Percentiles rank a stretch among this genome's conserved stretches.
These are phyloP conservation scores for Lyophyllum shimeji DNA, from an alignment of 768 basidiomycete species.

Conservation along the genomic window DNA sequence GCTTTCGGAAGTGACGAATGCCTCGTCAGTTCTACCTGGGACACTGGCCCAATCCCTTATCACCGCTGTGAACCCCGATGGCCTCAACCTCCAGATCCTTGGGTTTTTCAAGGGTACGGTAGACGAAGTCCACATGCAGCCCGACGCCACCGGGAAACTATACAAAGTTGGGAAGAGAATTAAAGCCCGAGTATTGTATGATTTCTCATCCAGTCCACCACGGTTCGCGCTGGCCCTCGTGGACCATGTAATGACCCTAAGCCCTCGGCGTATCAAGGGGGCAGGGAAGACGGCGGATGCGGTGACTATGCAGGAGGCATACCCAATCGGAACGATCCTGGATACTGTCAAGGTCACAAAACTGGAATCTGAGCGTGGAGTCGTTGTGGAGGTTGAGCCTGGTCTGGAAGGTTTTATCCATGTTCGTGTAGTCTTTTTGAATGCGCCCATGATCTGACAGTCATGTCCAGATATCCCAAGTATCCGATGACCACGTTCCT, in stretches of 20 bases:
- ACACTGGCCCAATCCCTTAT: conserved; percentile 79
- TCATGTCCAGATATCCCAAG: conserved; percentile 78
- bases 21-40: conserved; percentile 85
- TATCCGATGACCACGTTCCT: conserved; percentile 88
- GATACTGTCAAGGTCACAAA: conserved; percentile 71
- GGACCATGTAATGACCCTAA: conserved; percentile 66
- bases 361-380: conserved; percentile 81
- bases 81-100: conserved; percentile 85
- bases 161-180: conserved; percentile 74
- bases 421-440: conserved; percentile 45
- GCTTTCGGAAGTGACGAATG: conserved; percentile 77
- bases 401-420: conserved; percentile 82
- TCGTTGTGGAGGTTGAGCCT: conserved; percentile 65
- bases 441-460: conserved; percentile 10
- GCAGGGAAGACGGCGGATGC: conserved; percentile 20
- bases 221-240: conserved; percentile 80
- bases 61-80: conserved; percentile 69
- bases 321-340: conserved; percentile 73
- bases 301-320: conserved; percentile 48
- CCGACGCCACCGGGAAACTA: conserved; percentile 36
- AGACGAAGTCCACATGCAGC: conserved; percentile 74
- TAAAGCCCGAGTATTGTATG: conserved; percentile 83
- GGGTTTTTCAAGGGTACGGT: conserved; percentile 92
- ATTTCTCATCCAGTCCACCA: conserved; percentile 72
- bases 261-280: conserved; percentile 32